phyloP scores from a whole-genome alignment of 805 yeast genomes.

The Ogataea trehaloabstinens region DNA sequence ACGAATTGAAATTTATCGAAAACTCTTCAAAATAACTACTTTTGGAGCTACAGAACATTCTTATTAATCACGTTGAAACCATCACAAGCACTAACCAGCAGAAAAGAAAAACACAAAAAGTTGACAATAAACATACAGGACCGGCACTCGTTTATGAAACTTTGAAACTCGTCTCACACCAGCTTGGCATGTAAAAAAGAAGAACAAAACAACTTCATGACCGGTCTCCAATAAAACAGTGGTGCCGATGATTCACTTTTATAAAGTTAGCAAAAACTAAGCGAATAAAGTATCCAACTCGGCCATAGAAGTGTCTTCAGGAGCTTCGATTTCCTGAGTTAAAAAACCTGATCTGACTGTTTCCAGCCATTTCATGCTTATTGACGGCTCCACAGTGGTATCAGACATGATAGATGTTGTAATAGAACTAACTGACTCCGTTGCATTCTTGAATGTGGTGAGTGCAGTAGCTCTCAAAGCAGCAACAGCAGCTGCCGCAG shows the following conservation, averaged over 20 bases:
- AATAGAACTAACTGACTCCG: conserved; percentile 36
- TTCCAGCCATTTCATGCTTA: conserved; percentile 64
- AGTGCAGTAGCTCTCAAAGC: conserved; percentile 69
- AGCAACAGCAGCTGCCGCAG: conserved; percentile 72
- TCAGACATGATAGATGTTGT: conserved; percentile 34
- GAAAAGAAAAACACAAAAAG: conserved; percentile 6
- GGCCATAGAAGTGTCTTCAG: conserved; percentile 73
- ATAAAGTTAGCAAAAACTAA: conserved; percentile 6
- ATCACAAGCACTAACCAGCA: conserved; percentile 9
- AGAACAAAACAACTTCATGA: too few species aligned
- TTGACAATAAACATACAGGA: conserved; percentile 13
- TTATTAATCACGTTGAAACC: conserved; percentile 16
- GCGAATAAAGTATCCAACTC: conserved; percentile 57
- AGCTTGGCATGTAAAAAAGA: too few species aligned
- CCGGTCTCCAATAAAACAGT: too few species aligned
- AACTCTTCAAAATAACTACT: neutral
- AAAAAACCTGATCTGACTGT: conserved; percentile 75
- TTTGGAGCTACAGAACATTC: neutral
- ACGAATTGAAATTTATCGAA: conserved; percentile 13
- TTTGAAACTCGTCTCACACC: neutral
- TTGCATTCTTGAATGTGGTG: conserved; percentile 42
- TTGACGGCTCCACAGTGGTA: conserved; percentile 34
- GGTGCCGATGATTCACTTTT: too few species aligned
- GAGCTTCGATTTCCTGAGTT: conserved; percentile 73
- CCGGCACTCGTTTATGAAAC: conserved; percentile 12